These are phyloP conservation scores for Sarocladium strictum DNA, from an alignment of 2,329 filamentous ascomycete species.

Conservation along the genomic window DNA sequence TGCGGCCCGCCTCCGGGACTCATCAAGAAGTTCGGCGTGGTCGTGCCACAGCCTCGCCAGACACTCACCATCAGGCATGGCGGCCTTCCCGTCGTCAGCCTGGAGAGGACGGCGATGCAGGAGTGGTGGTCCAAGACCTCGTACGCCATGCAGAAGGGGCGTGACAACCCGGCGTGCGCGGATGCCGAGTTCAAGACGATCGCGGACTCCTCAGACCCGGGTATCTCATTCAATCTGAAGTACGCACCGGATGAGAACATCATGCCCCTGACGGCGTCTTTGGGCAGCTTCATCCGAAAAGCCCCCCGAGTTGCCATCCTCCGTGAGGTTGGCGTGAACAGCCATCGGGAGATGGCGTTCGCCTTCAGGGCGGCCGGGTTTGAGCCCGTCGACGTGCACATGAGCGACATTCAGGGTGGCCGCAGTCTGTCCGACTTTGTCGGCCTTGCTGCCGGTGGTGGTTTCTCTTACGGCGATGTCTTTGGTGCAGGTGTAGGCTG, in stretches of 20 bases:
- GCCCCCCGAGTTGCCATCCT: constrained; percentile 80
- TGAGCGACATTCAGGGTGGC: constrained; percentile 83
- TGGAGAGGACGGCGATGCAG: constrained; percentile 69
- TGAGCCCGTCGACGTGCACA: constrained; percentile 87
- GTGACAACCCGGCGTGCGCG: constrained; percentile 83
- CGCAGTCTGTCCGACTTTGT: constrained; percentile 77
- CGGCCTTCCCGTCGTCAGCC: constrained; percentile 60
- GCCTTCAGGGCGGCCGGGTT: constrained; percentile 90
- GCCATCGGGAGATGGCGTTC: constrained; percentile 96
- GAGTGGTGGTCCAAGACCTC: constrained; percentile 86
- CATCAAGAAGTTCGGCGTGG: constrained; percentile 77
- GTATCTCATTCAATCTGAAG: constrained; percentile 75
- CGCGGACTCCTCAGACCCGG: constrained; percentile 68
- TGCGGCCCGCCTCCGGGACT: constrained; percentile 77
- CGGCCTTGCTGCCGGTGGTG: constrained; percentile 89
- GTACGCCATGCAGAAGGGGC: constrained; percentile 80
- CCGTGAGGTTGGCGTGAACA: constrained; percentile 92
- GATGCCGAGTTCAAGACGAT: constrained; percentile 77
- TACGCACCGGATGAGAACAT: constrained; percentile 75
- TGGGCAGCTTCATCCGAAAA: constrained; percentile 47
- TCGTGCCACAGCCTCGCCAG: constrained; percentile 65
- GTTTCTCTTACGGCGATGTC: constrained; percentile 86
- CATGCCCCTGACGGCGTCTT: constrained; percentile 50
- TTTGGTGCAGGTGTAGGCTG: constrained; percentile 93
- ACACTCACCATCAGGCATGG: constrained; percentile 70